Conservation (phyloP, 495 filamentous ascomycete genomes). For the Xylaria acuta region DNA sequence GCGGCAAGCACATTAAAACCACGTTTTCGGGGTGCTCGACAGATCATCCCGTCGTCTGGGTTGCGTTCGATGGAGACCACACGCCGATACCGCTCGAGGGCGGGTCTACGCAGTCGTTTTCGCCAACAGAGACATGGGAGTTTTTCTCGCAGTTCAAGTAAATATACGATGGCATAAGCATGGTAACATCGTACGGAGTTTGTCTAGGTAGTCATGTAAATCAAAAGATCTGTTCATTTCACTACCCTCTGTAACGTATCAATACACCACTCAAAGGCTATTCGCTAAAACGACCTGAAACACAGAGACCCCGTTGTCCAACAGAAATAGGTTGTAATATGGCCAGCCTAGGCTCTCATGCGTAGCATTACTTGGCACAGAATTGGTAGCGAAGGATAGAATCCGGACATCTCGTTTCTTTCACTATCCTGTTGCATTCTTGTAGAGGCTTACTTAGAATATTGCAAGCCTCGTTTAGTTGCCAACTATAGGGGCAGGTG, state of each 20-base stretch:
- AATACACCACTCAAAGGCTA: not conserved
- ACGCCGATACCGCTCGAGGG: constrained; percentile 37
- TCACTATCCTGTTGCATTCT: too few species aligned
- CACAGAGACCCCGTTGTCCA: not conserved
- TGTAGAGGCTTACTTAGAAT: too few species aligned
- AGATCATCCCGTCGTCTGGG: constrained; percentile 41
- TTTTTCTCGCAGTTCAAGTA: constrained; percentile 42
- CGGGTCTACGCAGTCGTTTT: constrained; percentile 38
- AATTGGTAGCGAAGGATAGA: not conserved
- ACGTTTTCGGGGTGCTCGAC: constrained; percentile 36
- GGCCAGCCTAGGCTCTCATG: not conserved
- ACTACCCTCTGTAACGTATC: not conserved
- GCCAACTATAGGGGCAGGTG: too few species aligned
- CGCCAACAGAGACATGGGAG: constrained; percentile 44
- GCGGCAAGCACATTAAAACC: constrained; percentile 40
- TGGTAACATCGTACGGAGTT: not conserved
- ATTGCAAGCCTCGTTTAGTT: too few species aligned
- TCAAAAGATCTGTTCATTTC: not conserved
- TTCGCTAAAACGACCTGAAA: not conserved
- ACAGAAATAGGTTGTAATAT: not conserved
- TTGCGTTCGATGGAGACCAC: constrained; percentile 37
- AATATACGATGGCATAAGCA: not conserved
- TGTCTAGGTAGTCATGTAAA: not conserved
- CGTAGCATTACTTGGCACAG: not conserved
- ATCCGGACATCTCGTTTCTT: not conserved